phyloP scores from a whole-genome alignment of 2,329 filamentous ascomycete genomes.

The Fusarium torreyae region DNA sequence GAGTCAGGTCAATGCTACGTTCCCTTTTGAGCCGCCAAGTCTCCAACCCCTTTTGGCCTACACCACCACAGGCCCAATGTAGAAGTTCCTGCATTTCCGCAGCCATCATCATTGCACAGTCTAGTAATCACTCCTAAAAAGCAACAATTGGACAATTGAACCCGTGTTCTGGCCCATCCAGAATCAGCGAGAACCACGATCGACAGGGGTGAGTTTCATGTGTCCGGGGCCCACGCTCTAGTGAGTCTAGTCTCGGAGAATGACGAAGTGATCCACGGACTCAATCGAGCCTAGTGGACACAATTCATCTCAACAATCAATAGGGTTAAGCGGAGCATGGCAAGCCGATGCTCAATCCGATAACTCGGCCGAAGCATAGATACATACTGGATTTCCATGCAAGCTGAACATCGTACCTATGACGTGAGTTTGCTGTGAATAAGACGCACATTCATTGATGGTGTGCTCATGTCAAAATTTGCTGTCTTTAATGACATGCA shows the following conservation, averaged over 20 bases:
- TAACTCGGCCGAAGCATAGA: constrained; percentile 18
- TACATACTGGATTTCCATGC: background rate
- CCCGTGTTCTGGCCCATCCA: background rate
- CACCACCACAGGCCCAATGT: constrained; percentile 7
- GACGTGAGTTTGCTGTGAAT: background rate
- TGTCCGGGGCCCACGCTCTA: constrained; percentile 2
- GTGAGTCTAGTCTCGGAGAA: constrained; percentile 2
- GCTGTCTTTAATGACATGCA: no score
- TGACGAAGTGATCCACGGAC: background rate
- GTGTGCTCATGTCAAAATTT: background rate
- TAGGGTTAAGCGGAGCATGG: constrained; percentile 7
- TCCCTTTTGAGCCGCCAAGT: constrained; percentile 8
- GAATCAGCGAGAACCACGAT: constrained; percentile 21
- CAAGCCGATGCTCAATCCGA: constrained; percentile 16
- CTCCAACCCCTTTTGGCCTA: constrained; percentile 8
- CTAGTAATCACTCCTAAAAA: background rate
- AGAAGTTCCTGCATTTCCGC: constrained; percentile 12
- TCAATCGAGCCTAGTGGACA: constrained; percentile 14
- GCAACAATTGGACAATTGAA: background rate
- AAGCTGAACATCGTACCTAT: background rate
- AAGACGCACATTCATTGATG: rapidly evolving
- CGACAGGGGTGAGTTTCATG: constrained; percentile 36
- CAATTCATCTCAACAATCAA: constrained; percentile 13
- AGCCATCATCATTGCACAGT: background rate
- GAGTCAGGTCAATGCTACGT: constrained; percentile 16